Evolutionary conservation across 1,284 basidiomycete species (phyloP).

Genomic region (Cutaneotrichosporon mucoides): DNA sequence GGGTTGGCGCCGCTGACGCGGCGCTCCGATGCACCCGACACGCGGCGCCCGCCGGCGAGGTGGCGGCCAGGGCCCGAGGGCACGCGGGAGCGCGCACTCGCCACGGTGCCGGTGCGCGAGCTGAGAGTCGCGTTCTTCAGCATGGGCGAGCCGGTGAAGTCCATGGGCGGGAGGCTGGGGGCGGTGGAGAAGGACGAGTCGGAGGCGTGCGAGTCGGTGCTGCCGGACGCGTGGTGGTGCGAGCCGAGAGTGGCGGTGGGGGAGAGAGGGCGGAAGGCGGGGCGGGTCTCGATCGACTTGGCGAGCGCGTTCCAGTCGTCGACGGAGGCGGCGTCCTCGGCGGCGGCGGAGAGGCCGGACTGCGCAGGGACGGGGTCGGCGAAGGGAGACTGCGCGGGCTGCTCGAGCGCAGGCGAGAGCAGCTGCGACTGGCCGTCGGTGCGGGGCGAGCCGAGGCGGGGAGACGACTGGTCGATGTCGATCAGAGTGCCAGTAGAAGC

Average conservation of each 20-base stretch:
- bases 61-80: slow-evolving; percentile 4
- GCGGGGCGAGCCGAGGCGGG: slow-evolving; percentile 13
- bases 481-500: slow-evolving; percentile 8
- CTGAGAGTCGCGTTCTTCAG: not conserved
- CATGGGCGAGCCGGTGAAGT: slow-evolving; percentile 10
- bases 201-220: slow-evolving; percentile 16
- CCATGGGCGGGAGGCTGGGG: slow-evolving; percentile 11
- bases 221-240: slow-evolving; percentile 14
- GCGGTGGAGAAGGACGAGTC: not conserved
- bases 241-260: slow-evolving; percentile 38
- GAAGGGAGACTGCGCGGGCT: not conserved
- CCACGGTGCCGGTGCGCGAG: not conserved
- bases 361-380: slow-evolving; percentile 7
- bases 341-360: slow-evolving; percentile 8
- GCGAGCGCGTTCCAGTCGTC: slow-evolving; percentile 40
- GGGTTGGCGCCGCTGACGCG: not conserved
- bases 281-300: slow-evolving; percentile 28
- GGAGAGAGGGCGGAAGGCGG: slow-evolving; percentile 44
- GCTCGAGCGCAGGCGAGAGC: slow-evolving; percentile 2
- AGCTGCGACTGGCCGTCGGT: slow-evolving; percentile 20
- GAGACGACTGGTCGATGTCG: slow-evolving; percentile 21
- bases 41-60: slow-evolving; percentile 3
- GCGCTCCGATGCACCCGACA: not conserved
- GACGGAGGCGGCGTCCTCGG: slow-evolving; percentile 12
- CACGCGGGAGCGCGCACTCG: not conserved